These are phyloP conservation scores for Geotrichum carabidarum DNA, from an alignment of 1,139 yeast species.

Conservation along the genomic window DNA sequence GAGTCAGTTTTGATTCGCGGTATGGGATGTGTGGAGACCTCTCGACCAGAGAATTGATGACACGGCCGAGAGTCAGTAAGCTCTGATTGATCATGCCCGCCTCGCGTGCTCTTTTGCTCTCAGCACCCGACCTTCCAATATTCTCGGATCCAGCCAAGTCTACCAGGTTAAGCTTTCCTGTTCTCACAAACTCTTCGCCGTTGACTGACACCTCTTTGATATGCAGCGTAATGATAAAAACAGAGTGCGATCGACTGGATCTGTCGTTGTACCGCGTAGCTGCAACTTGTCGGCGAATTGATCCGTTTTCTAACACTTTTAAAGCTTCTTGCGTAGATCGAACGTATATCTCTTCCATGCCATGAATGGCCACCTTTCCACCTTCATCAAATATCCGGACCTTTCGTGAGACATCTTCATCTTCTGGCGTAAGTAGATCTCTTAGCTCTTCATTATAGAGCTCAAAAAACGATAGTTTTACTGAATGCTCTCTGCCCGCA, in stretches of 20 bases:
- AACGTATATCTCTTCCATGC: slow-evolving; percentile 47
- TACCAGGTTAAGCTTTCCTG: slow-evolving; percentile 69
- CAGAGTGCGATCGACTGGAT: slow-evolving; percentile 70
- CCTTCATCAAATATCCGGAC: slow-evolving; percentile 45
- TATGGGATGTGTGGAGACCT: slow-evolving; percentile 69
- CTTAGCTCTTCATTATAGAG: slow-evolving; percentile 68
- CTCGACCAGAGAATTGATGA: slow-evolving; percentile 66
- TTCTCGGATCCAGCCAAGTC: slow-evolving; percentile 91
- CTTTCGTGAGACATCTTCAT: slow-evolving; percentile 31
- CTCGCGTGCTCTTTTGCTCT: slow-evolving; percentile 71
- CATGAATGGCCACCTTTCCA: slow-evolving; percentile 41
- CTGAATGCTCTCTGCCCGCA: slow-evolving; percentile 46
- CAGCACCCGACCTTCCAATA: slow-evolving; percentile 73
- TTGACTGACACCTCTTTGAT: slow-evolving; percentile 38
- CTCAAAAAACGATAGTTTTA: slow-evolving; percentile 66
- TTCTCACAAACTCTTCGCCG: slow-evolving; percentile 43
- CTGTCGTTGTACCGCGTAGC: slow-evolving; percentile 63
- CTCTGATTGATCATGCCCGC: slow-evolving; percentile 88
- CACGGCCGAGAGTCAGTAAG: slow-evolving; percentile 74
- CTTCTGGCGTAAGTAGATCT: slow-evolving; percentile 45
- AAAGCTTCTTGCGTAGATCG: slow-evolving; percentile 43
- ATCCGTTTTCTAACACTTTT: slow-evolving; percentile 47
- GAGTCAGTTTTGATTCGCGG: slow-evolving; percentile 76
- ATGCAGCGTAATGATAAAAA: slow-evolving; percentile 61
- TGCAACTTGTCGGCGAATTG: slow-evolving; percentile 56